Base-by-base conservation (phyloP, 2,329 filamentous ascomycete genomes). In the Fusarium sororula region DNA sequence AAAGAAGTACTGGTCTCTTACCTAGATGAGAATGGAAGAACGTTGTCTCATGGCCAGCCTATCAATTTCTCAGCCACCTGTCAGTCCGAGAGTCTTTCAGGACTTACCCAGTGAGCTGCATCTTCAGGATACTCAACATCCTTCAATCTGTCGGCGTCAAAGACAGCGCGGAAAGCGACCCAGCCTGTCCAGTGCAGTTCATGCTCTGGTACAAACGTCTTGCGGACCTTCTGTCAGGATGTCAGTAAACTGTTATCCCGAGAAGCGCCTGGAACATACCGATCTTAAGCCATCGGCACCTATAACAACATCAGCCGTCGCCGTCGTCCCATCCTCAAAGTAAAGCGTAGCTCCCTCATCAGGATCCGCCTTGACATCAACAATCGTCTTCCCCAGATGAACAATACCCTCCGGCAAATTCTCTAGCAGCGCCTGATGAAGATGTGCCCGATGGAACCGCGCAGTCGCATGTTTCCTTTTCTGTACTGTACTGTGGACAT, bases 311-410 rank as follows among this genome's bases (percentile, higher is more conserved):
- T 89, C 86, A 1, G 85, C 86, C 1, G 78, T 75, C 0, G 81
- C 80, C 6, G 77, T 81, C 0, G 82, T 83, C 11, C 85, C 86
- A 73, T 89, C 87, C n/a, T 82, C 79, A 72, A 90, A 89, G 32
- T 75, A 75, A 2, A 89, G 76, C 2, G 83, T 78, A n/a, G 74
- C 68, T 78, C 55, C 15, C 86, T 82, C 20, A 80, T 79, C 75
- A 87, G 88, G 37, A 76, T 78, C 7, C 87, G 26, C 35, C 20
- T 42, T 41, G 0, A 61, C 35, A 24, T 38, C 22, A 26, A 55
- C n/a, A 9, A 38, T 53, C 3, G 35, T 53, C 26, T 61, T 61
- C 5, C 58, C 47, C 5, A 61, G 14, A 22, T 55, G 58, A 20
- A 61, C 58, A 22, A 42, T 11, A 18, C 47, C 47, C 20, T 35